A percentile compares a stretch with the other conserved stretches of the same genome.
phyloP scores from a whole-genome alignment of 192 early-diverging fungal species.

The Umbelopsis isabellina region DNA sequence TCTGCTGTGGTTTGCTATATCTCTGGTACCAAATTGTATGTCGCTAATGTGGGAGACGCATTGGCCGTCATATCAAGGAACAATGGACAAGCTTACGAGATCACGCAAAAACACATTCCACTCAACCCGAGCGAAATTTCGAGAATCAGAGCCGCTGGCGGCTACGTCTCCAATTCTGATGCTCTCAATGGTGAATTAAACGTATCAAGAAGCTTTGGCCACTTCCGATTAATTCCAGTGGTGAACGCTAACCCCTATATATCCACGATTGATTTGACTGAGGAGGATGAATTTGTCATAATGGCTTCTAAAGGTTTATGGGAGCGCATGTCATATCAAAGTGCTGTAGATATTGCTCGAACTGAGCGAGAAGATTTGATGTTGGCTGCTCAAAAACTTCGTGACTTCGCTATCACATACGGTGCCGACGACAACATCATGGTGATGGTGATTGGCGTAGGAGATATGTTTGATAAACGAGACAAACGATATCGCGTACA shows the following conservation, averaged over 20 bases:
- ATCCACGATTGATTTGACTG: constrained; percentile 68
- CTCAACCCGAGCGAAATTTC: constrained; percentile 68
- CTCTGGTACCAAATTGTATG: constrained; percentile 74
- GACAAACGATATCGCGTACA: constrained; percentile 35
- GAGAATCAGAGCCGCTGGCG: constrained; percentile 80
- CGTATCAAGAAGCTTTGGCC: constrained; percentile 83
- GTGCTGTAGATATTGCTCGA: constrained; percentile 83
- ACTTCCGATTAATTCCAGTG: constrained; percentile 79
- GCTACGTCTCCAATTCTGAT: constrained; percentile 75
- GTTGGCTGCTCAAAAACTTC: constrained; percentile 77
- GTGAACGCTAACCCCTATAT: constrained; percentile 88
- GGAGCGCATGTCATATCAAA: constrained; percentile 79
- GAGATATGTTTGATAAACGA: constrained; percentile 68
- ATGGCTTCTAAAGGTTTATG: constrained; percentile 76
- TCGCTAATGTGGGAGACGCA: constrained; percentile 87
- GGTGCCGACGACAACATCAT: constrained; percentile 76
- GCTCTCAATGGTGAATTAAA: constrained; percentile 76
- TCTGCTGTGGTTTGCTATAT: constrained; percentile 84
- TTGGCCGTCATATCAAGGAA: constrained; percentile 75
- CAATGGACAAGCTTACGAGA: constrained; percentile 65
- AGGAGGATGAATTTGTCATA: constrained; percentile 82
- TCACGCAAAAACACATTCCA: constrained; percentile 75
- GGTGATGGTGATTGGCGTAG: constrained; percentile 90
- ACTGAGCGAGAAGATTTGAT: constrained; percentile 76
- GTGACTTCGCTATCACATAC: constrained; percentile 87